Evolutionary conservation across 164 flowering plant species (phyloP), one percentile per base, ranked within the genome.

Genomic region (Macadamia tetraphylla): DNA sequence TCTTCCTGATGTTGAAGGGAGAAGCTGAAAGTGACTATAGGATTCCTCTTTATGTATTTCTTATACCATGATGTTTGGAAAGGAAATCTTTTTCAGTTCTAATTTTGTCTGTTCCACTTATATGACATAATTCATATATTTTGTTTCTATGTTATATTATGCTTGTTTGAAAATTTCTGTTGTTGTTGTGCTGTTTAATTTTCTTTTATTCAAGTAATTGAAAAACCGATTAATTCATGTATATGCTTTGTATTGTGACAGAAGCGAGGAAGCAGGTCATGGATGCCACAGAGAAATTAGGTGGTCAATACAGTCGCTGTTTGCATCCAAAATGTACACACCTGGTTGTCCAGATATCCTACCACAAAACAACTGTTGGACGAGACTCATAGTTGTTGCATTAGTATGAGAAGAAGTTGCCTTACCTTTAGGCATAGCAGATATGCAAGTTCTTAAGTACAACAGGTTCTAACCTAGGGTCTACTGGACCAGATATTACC

Each of bases 321-420:
- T 79, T 94, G 76, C 97, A 94, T 75, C 96, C 94, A 49, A 91
- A 85, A 23, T 94, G 99, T 70, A 92, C 97, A 69, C 99, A 94
- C 81, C 82, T 94, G 78, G 91, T 94, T 75, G 97, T 92, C 53
- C 95, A 94, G 82, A 91, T 94, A 91, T 94, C 98, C 98, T 93
- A 69, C 67, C 13, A 58, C 51, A 64, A n/a, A 52, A 42, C 15
- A 44, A 31, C 15, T 64, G 51, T 59, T 59, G 29, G 60, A 18
- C 40, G 56, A 13, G 67, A 18, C 14, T 32, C 40, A 30, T 14
- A 9, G 6, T 18, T 62, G 35, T 51, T 64, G 42, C 32, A 52
- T 64, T 17, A 13, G 57, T 17, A 29, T 49, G 40, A 7, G 9
- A 44, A 44, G 13, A 43, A 62, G 31, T 29, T 44, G 51, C 44